Percentiles rank a stretch among this genome's conserved stretches.
These are phyloP conservation scores for Gossypium lobatum DNA, from an alignment of 441 rosid genomes.

Conservation along the genomic window DNA sequence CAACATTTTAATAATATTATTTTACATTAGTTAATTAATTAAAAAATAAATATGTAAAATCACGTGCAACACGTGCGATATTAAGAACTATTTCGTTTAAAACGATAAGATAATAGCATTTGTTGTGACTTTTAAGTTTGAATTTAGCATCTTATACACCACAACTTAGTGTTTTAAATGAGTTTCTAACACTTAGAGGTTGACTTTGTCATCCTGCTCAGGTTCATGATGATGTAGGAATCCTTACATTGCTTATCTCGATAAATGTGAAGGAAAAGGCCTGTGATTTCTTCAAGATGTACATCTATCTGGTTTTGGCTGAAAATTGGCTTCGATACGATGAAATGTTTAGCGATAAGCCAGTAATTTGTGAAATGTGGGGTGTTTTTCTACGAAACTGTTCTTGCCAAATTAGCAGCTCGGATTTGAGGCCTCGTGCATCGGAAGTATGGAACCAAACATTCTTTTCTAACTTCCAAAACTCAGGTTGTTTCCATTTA, in stretches of 20 bases:
- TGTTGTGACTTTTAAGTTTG: neutral
- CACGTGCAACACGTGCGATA: neutral
- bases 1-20: neutral
- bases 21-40: neutral
- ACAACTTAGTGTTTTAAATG: neutral
- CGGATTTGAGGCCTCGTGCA: constrained; percentile 66
- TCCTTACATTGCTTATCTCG: constrained; percentile 44
- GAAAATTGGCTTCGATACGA: constrained; percentile 71
- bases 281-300: constrained; percentile 61
- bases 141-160: neutral
- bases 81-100: neutral
- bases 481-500: neutral
- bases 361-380: constrained; percentile 61
- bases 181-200: neutral
- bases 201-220: constrained; percentile 26
- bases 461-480: constrained; percentile 4
- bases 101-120: neutral
- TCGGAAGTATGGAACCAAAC: constrained; percentile 42
- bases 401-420: constrained; percentile 66
- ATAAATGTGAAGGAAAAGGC: constrained; percentile 53
- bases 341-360: constrained; percentile 40
- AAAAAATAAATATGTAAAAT: neutral
- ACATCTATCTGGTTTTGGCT: constrained; percentile 48
- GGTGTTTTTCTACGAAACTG: constrained; percentile 63
- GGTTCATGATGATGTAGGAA: constrained; percentile 45